phyloP scores from a whole-genome alignment of 805 yeast genomes.

The Hanseniaspora thailandica region DNA sequence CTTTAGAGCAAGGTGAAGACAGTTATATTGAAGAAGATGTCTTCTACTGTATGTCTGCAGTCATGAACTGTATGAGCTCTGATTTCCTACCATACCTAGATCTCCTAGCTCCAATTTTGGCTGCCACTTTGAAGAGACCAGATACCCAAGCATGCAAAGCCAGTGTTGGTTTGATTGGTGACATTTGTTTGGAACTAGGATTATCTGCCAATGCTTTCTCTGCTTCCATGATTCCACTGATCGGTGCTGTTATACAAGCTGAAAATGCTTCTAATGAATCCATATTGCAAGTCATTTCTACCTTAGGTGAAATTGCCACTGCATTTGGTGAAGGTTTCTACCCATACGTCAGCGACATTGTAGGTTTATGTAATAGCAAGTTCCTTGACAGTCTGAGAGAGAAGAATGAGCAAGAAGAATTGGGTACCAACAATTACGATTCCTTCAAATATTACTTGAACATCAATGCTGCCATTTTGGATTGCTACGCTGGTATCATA shows the following conservation, averaged over 20 bases:
- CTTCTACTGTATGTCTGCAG: conserved; percentile 79
- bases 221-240: conserved; percentile 67
- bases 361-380: conserved; percentile 46
- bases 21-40: conserved; percentile 75
- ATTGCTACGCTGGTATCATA: conserved; percentile 89
- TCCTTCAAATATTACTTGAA: conserved; percentile 60
- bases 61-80: conserved; percentile 68
- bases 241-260: conserved; percentile 61
- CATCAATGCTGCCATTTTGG: conserved; percentile 80
- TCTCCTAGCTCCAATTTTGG: conserved; percentile 71
- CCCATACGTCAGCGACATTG: conserved; percentile 66
- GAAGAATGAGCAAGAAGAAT: conserved; percentile 45
- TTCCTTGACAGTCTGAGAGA: conserved; percentile 35
- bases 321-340: conserved; percentile 68
- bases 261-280: conserved; percentile 64
- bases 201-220: conserved; percentile 60
- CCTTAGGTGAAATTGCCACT: conserved; percentile 92
- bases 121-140: conserved; percentile 65
- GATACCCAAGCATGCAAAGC: conserved; percentile 77
- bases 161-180: conserved; percentile 92
- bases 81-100: conserved; percentile 66
- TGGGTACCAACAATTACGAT: conserved; percentile 50
- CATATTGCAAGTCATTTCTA: conserved; percentile 77
- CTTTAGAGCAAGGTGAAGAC: conserved; percentile 11
- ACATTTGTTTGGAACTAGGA: conserved; percentile 81